Conservation (phyloP, 129 eudicot genomes). For the Flaveria linearis region DNA sequence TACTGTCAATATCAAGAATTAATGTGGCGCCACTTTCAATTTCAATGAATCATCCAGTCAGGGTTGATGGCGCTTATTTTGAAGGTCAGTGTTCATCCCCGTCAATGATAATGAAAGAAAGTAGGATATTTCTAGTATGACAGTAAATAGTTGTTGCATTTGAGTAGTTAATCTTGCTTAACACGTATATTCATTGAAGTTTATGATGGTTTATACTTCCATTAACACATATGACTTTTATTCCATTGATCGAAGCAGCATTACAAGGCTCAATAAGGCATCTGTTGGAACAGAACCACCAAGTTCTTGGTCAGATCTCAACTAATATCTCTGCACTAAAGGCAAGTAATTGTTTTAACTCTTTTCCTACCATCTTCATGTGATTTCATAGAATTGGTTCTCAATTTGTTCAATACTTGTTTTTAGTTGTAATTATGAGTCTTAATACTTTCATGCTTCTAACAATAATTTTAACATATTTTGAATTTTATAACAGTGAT, state of each 20-base stretch:
- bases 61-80: slow-evolving; percentile 41
- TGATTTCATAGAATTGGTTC: neutral
- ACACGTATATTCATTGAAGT: neutral
- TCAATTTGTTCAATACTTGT: neutral
- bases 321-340: slow-evolving; percentile 58
- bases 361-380: neutral
- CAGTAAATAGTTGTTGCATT: neutral
- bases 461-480: neutral
- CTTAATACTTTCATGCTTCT: neutral
- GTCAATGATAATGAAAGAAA: neutral
- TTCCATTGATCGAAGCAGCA: slow-evolving; percentile 42
- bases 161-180: slow-evolving; percentile 6
- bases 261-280: slow-evolving; percentile 56
- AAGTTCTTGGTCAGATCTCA: slow-evolving; percentile 64
- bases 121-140: neutral
- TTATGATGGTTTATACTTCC: neutral
- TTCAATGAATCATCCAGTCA: slow-evolving; percentile 41
- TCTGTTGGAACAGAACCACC: slow-evolving; percentile 66
- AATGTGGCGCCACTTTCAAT: slow-evolving; percentile 55
- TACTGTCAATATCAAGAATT: slow-evolving; percentile 47
- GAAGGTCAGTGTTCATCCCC: slow-evolving; percentile 55
- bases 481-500: neutral
- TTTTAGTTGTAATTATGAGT: neutral
- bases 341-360: slow-evolving; percentile 38
- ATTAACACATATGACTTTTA: slow-evolving; percentile 18